Conservation (phyloP, 2,329 filamentous ascomycete species). For the Epichloe aotearoae region DNA sequence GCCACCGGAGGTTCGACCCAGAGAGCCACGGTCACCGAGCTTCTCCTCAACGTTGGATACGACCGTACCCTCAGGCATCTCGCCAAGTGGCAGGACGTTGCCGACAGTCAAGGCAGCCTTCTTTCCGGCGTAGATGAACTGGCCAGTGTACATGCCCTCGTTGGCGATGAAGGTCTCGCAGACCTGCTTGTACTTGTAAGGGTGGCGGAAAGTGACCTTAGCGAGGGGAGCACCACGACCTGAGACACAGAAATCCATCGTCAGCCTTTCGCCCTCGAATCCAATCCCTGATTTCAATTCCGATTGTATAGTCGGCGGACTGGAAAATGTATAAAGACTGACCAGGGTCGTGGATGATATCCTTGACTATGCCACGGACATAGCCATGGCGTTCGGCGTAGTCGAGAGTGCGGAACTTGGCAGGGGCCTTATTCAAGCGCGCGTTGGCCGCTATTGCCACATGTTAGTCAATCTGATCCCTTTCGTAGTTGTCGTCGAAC, state of each 20-base stretch:
- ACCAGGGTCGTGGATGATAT: constrained; percentile 97
- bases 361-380: constrained; percentile 92
- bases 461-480: constrained; percentile 17
- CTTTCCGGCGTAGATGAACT: constrained; percentile 99
- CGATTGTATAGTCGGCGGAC: background rate
- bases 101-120: constrained; percentile 92
- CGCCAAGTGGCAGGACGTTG: constrained; percentile 89
- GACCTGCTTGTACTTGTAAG: constrained; percentile 95
- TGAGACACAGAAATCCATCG: constrained; percentile 13
- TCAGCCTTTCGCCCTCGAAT: constrained; percentile 11
- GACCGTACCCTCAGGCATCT: constrained; percentile 97
- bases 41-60: constrained; percentile 99
- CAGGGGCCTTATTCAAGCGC: constrained; percentile 71
- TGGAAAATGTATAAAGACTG: constrained; percentile 14
- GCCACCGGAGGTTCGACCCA: constrained; percentile 97
- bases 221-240: constrained; percentile 93
- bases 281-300: background rate
- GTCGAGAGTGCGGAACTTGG: constrained; percentile 95
- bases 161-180: constrained; percentile 99
- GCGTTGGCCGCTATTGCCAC: constrained; percentile 54
- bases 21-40: constrained; percentile 87
- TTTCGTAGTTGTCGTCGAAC: constrained; percentile 11
- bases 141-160: constrained; percentile 99
- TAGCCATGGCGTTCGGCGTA: constrained; percentile 96
- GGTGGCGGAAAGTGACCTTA: constrained; percentile 92